Base-by-base conservation (phyloP, 2,329 filamentous ascomycete genomes). In the Penicillium nordicum region DNA sequence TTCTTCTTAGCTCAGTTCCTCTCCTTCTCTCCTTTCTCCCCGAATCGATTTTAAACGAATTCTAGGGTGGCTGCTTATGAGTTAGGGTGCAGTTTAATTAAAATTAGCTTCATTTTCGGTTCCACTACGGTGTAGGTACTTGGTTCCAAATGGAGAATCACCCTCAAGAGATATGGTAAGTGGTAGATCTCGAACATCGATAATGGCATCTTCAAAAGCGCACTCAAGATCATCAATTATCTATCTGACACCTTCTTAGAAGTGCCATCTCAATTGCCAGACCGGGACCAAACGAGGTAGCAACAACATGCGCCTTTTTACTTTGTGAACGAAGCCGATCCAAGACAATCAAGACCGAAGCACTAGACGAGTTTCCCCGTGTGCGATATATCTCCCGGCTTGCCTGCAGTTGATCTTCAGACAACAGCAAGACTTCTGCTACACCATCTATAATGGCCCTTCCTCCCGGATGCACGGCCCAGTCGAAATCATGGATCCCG, bases 391-490 rank as follows among this genome's bases (percentile, higher is more conserved):
- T 52, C 12, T 52, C 50, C 11, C 40, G 23, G 23, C 30, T 44
- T 44, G 21, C 23, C 9, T 37, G 40, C 7, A 52, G 41, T 21
- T 52, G 50, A 38, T 44, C 40, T n/a, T 45, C 23, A 4, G 27
- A 21, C 11, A 52, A 29, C 11, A n/a, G 18, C 9, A 52, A n/a
- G 6, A 38, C 21, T 11, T 42, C 5, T 16, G 14, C 16, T 27
- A 25, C 30, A 8, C 50, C 50, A 10, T 52, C 32, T 27, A 52
- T 44, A 5, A 52, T 52, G 10, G 50, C 23, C 16, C 4, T 18
- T 14, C 50, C 50, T 3, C 50, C 50, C 6, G 50, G 50, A 29
- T 52, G 50, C 23, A 52, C 30, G 11, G 50, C 50, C 50, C 50
- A 52, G 16, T 52, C 50, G 8, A 52, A 52, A 27, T 52, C 41